These are phyloP conservation scores for Aureobasidium subglaciale DNA, from an alignment of 2,329 filamentous ascomycete genomes.

Conservation along the genomic window DNA sequence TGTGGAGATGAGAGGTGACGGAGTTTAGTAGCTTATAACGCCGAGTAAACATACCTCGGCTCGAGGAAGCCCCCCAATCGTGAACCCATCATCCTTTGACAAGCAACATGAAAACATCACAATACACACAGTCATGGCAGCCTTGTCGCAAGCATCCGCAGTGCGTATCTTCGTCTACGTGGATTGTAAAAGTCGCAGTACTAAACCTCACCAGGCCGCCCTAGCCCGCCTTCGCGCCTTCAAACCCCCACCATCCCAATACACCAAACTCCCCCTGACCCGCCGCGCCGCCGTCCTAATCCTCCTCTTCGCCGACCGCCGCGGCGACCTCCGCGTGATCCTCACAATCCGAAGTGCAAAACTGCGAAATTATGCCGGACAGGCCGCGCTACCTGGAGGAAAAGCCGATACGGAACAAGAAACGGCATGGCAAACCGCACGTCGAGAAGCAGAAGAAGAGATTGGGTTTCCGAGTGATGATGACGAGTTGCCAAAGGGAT, in stretches of 20 bases:
- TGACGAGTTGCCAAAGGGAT: slow-evolving; percentile 62
- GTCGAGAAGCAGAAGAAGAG: slow-evolving; percentile 86
- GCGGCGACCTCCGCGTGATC: slow-evolving; percentile 66
- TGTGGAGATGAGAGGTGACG: not conserved
- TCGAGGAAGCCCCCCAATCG: not conserved
- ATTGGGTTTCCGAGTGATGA: slow-evolving; percentile 78
- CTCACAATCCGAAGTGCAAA: slow-evolving; percentile 55
- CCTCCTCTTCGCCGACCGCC: slow-evolving; percentile 75
- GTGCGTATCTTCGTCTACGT: too few species aligned
- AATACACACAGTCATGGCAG: slow-evolving; percentile 15
- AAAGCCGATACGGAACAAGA: slow-evolving; percentile 51
- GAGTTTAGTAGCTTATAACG: not conserved
- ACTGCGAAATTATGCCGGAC: slow-evolving; percentile 63
- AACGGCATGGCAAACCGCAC: slow-evolving; percentile 67
- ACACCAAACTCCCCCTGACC: slow-evolving; percentile 48
- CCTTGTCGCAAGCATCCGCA: slow-evolving; percentile 17
- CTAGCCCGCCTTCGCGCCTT: slow-evolving; percentile 52
- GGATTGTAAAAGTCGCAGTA: too few species aligned
- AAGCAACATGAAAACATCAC: not conserved
- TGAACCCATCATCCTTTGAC: not conserved
- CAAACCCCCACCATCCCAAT: slow-evolving; percentile 50
- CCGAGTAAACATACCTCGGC: not conserved
- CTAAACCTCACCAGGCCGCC: slow-evolving; percentile 29
- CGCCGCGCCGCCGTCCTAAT: slow-evolving; percentile 81
- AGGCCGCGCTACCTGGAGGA: slow-evolving; percentile 78